Conservation (phyloP, 495 filamentous ascomycete species). For the Xylaria venustula region DNA sequence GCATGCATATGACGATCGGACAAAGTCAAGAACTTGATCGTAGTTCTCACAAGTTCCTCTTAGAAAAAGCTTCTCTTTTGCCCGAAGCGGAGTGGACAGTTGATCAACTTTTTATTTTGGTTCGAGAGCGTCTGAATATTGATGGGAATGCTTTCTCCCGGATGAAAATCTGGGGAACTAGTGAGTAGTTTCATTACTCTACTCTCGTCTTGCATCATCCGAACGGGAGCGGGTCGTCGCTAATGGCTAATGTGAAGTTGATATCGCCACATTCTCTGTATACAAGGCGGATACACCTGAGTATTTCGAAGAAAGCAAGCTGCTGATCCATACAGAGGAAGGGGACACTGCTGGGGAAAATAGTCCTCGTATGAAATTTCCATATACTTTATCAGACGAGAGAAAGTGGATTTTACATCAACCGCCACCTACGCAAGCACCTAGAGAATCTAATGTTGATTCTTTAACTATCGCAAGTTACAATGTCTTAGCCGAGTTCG, state of each 20-base stretch:
- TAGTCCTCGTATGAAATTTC: conserved; percentile 4
- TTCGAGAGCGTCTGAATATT: conserved; percentile 36
- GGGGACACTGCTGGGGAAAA: neutral
- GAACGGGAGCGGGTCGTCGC: neutral
- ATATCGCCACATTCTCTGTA: conserved; percentile 10
- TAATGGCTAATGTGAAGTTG: neutral
- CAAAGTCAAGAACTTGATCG: conserved; percentile 43
- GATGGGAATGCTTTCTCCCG: conserved; percentile 18
- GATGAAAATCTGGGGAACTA: conserved; percentile 50
- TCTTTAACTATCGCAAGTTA: conserved; percentile 49
- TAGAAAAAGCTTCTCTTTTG: conserved; percentile 44
- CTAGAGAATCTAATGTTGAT: neutral
- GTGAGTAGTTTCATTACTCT: conserved; percentile 38
- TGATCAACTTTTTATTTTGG: conserved; percentile 43
- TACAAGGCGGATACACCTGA: neutral
- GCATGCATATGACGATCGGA: conserved; percentile 54
- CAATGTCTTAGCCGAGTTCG: conserved; percentile 56
- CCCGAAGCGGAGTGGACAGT: conserved; percentile 42
- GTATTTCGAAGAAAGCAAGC: neutral
- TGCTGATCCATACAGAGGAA: neutral
- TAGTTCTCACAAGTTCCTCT: conserved; percentile 37
- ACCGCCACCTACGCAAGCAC: neutral
- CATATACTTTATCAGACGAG: conserved; percentile 17
- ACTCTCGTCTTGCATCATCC: conserved; percentile 1
- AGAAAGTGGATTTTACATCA: conserved; percentile 15